Base-by-base conservation (phyloP, 2,329 filamentous ascomycete genomes). In the Paraconiothyrium sp. region DNA sequence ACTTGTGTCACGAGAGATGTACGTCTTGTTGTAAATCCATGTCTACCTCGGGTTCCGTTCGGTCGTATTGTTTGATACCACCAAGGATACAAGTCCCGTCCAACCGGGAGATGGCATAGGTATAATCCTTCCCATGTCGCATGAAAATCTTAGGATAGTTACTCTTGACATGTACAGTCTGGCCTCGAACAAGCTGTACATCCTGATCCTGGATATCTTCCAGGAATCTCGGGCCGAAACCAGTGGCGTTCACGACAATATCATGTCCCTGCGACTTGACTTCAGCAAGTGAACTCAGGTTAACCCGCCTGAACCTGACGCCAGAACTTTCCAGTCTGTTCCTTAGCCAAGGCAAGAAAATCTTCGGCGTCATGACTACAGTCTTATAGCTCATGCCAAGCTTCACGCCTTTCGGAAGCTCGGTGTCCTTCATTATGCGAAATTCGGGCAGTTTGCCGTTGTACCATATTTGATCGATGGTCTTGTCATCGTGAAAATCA, bases 231-330 rank as follows among this genome's bases (percentile, higher is more conserved):
- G 71, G 54, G 9, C 71, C 71, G 20, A 57, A 48, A 3, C 67
- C 64, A 24, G 65, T 67, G 16, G 72, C 72, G 44, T 75, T 74
- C 56, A 74, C 58, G 11, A 75, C 59, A 14, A 73, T 61, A 41
- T 74, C 70, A 39, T 72, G 68, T 14, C 63, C 68, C 10, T 64
- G 47, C 6, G 55, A 50, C 32, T 59, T 62, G 1, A 67, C 52
- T 3, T 75, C 70, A 6, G 63, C 60, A 1, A 73, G 59, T 0
- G 69, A 62, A 5, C 43, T 50, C 14, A 74, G 37, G 32, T 59
- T 48, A 9, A 54, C 47, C 10, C 68, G 48, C n/a, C 64, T 59
- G 57, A 75, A 75, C n/a, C 35, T 56, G 11, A 75, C 72, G 11
- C 69, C 70, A 2, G 48, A 35, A 5, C 9, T 57, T 48, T 72